Percentiles rank a stretch among this genome's conserved stretches.
Conservation (phyloP, 2,329 filamentous ascomycete species). For the Apiospora aurea region DNA sequence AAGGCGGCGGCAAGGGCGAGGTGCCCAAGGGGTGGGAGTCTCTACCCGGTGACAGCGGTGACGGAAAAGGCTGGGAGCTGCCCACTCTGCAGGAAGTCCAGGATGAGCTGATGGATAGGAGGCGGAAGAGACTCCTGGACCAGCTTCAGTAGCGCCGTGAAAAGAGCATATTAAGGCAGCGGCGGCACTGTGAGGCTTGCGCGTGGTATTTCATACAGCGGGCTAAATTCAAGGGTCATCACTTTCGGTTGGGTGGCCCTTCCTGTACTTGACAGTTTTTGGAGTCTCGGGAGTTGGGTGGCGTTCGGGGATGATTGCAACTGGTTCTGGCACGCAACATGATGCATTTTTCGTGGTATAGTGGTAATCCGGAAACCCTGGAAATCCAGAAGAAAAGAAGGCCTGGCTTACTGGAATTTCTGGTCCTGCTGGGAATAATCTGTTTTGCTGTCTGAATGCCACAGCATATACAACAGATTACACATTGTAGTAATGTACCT, state of each 20-base stretch:
- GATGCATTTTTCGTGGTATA: neutral
- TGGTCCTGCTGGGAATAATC: neutral
- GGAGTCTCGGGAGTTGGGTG: neutral
- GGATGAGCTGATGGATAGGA: conserved; percentile 86
- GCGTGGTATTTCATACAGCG: neutral
- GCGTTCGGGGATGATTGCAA: conserved; percentile 11
- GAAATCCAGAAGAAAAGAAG: conserved; percentile 5
- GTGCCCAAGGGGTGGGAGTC: conserved; percentile 79
- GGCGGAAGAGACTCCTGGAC: conserved; percentile 83
- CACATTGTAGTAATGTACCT: neutral
- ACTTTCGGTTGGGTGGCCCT: conserved; percentile 12
- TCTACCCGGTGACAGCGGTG: conserved; percentile 84
- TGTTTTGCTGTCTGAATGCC: neutral
- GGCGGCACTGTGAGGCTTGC: neutral
- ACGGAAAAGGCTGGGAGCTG: conserved; percentile 82
- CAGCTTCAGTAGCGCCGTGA: conserved; percentile 61
- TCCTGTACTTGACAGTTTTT: conserved; percentile 11
- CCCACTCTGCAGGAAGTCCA: conserved; percentile 94
- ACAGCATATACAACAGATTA: neutral
- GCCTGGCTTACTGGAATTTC: neutral
- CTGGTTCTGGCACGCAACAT: neutral
- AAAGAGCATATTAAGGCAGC: neutral
- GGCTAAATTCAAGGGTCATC: conserved; percentile 11
- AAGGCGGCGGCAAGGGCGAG: conserved; percentile 57
- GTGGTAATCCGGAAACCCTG: conserved; percentile 5